A percentile compares a stretch with the other conserved stretches of the same genome.
Evolutionary conservation across 2,329 filamentous ascomycete genomes (phyloP).

Genomic region (Aspergillus sp.): DNA sequence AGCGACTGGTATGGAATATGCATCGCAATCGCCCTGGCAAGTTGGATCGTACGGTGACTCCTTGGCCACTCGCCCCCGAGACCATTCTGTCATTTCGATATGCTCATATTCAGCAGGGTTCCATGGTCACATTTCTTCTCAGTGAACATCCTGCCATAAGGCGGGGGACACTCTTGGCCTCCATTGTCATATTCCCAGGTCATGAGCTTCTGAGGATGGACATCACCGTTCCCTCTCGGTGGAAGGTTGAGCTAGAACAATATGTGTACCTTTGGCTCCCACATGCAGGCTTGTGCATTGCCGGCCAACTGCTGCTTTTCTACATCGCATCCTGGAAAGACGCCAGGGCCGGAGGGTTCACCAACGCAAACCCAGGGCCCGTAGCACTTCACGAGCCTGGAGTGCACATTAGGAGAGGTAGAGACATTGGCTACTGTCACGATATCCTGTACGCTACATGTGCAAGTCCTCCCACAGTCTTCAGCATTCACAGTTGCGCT

Average conservation of each 20-base stretch:
- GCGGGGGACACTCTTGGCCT: not conserved
- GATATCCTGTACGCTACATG: not conserved
- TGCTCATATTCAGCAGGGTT: not conserved
- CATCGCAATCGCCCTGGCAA: not conserved
- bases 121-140: not conserved
- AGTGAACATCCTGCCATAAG: slow-evolving; percentile 1
- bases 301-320: not conserved
- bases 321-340: not conserved
- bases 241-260: not conserved
- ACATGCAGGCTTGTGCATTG: not conserved
- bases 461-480: slow-evolving; percentile 1
- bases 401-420: not conserved
- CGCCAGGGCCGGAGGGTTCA: not conserved
- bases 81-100: not conserved
- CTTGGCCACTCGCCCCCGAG: slow-evolving; percentile 1
- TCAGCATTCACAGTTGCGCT: not conserved
- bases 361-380: not conserved
- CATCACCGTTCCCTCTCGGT: not conserved
- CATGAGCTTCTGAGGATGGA: not conserved
- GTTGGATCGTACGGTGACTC: slow-evolving; percentile 2
- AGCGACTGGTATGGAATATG: slow-evolving; percentile 5
- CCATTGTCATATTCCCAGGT: not conserved
- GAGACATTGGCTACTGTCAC: not conserved
- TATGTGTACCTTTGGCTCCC: not conserved
- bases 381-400: not conserved